Percentiles rank a stretch among this genome's conserved stretches.
phyloP scores from a whole-genome alignment of 805 yeast species.

The Lachancea quebecensis region DNA sequence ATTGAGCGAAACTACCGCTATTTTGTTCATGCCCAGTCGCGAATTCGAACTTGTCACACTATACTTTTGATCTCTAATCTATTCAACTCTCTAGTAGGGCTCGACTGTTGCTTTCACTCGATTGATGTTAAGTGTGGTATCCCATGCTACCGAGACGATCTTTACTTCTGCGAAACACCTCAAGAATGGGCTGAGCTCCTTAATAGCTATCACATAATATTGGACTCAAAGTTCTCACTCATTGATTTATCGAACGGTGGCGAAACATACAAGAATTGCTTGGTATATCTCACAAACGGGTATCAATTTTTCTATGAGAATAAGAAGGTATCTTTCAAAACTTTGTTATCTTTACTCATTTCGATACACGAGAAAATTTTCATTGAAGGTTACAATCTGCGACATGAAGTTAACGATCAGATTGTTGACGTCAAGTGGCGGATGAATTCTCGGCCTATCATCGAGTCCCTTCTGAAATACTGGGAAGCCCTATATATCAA shows the following conservation, averaged over 20 bases:
- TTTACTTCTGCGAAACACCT: slow-evolving; percentile 50
- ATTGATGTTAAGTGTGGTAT: slow-evolving; percentile 56
- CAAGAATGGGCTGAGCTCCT: slow-evolving; percentile 45
- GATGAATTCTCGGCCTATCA: slow-evolving; percentile 49
- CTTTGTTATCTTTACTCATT: slow-evolving; percentile 50
- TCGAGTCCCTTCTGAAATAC: slow-evolving; percentile 49
- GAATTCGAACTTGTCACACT: slow-evolving; percentile 67
- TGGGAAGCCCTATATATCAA: slow-evolving; percentile 62
- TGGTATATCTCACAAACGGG: slow-evolving; percentile 40
- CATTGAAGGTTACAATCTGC: slow-evolving; percentile 38
- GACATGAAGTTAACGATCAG: slow-evolving; percentile 33
- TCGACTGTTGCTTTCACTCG: slow-evolving; percentile 39
- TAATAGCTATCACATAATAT: slow-evolving; percentile 31
- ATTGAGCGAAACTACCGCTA: slow-evolving; percentile 36
- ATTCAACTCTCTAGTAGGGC: slow-evolving; percentile 43
- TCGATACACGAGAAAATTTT: slow-evolving; percentile 63
- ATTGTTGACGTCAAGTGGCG: slow-evolving; percentile 58
- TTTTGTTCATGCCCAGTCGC: slow-evolving; percentile 66
- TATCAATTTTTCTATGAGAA: slow-evolving; percentile 30
- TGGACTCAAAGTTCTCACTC: slow-evolving; percentile 49
- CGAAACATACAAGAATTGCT: slow-evolving; percentile 39
- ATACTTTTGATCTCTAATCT: slow-evolving; percentile 53
- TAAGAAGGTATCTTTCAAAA: slow-evolving; percentile 30
- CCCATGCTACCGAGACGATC: slow-evolving; percentile 50
- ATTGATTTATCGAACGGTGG: slow-evolving; percentile 51